phyloP scores from a whole-genome alignment of 176 grass and related monocot genomes.

The Pharus latifolius region DNA sequence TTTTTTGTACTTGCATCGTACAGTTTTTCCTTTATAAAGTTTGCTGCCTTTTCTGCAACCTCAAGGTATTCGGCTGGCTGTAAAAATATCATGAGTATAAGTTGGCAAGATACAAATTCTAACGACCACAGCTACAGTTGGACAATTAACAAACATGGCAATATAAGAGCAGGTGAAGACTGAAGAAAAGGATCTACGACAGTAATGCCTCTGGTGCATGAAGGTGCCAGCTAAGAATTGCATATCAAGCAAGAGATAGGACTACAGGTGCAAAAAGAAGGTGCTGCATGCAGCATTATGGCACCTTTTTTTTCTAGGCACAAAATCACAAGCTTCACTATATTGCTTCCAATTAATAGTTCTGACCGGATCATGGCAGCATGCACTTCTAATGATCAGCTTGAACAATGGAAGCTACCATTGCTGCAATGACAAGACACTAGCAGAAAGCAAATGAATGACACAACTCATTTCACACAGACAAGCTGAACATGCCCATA shows the following conservation, averaged over 20 bases:
- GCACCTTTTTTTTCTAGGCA: not conserved
- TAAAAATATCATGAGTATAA: constrained; percentile 5
- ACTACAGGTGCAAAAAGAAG: not conserved
- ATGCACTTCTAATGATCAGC: not conserved
- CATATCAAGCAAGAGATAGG: not conserved
- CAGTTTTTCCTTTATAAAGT: constrained; percentile 69
- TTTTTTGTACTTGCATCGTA: constrained; percentile 50
- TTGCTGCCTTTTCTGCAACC: constrained; percentile 70
- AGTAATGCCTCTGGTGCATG: not conserved
- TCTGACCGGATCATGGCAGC: not conserved
- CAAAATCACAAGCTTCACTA: not conserved
- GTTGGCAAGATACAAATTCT: not conserved
- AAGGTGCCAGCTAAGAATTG: not conserved
- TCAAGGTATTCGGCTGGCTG: constrained; percentile 84
- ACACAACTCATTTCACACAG: not conserved
- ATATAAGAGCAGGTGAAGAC: not conserved
- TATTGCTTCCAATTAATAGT: not conserved
- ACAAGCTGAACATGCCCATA: not conserved
- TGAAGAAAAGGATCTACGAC: not conserved
- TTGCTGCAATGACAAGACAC: not conserved
- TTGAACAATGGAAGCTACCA: not conserved
- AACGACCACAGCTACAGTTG: not conserved
- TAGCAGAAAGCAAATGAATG: not conserved
- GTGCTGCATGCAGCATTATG: not conserved
- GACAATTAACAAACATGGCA: not conserved